These are phyloP conservation scores for Scytalidium sp. DNA, from an alignment of 2,329 filamentous ascomycete species.

Conservation along the genomic window DNA sequence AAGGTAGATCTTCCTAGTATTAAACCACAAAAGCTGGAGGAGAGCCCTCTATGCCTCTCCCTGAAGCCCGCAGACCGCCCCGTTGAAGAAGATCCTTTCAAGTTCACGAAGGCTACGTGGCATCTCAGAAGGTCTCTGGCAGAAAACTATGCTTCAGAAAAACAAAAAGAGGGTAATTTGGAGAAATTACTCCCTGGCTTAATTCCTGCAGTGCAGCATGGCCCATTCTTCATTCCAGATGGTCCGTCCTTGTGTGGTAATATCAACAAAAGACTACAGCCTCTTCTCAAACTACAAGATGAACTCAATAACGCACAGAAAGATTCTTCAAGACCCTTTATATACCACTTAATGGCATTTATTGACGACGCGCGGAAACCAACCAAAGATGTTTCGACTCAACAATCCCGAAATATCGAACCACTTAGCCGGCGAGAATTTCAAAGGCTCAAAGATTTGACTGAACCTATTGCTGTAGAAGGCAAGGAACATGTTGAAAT, in stretches of 20 bases:
- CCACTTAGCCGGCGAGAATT: no score
- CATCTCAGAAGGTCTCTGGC: background rate
- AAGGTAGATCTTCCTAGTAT: slow-evolving; percentile 13
- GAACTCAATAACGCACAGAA: background rate
- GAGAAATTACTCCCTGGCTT: background rate
- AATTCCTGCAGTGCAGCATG: background rate
- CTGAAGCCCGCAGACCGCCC: slow-evolving; percentile 20
- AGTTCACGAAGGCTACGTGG: slow-evolving; percentile 20
- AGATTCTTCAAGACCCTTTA: background rate
- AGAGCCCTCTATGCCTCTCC: slow-evolving; percentile 18
- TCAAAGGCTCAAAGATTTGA: background rate
- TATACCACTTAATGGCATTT: background rate
- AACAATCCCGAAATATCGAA: no score
- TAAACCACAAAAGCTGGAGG: slow-evolving; percentile 6
- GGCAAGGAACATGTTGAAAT: no score
- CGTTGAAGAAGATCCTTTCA: slow-evolving; percentile 19
- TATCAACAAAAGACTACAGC: background rate
- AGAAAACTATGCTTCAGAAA: background rate
- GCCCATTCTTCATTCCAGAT: background rate
- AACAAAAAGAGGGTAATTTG: background rate
- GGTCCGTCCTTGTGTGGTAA: background rate
- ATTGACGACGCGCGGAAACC: no score
- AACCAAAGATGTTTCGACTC: no score
- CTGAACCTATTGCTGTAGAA: no score
- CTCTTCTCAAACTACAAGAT: background rate